Conservation (phyloP, 345 rosid species). For the Brassica nigra region DNA sequence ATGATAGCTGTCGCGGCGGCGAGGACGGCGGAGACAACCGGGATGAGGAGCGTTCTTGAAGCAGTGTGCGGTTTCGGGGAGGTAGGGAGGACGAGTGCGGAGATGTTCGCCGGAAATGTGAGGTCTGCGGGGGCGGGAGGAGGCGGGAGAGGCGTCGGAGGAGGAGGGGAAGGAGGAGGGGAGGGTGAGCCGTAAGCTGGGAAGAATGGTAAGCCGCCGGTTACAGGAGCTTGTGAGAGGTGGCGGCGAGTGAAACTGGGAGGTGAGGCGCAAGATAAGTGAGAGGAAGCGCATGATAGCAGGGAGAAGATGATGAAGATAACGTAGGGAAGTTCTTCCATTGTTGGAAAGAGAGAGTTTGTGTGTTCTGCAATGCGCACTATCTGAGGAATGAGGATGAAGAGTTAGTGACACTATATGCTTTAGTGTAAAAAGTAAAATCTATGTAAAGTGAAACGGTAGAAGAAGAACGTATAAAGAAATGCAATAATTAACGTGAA, state of each 20-base stretch:
- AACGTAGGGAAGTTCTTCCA: background rate
- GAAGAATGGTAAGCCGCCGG: slow-evolving; percentile 31
- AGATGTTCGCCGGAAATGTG: slow-evolving; percentile 94
- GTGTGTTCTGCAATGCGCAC: slow-evolving; percentile 34
- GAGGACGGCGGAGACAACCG: slow-evolving; percentile 54
- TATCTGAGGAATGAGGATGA: slow-evolving; percentile 23
- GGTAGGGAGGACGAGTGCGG: slow-evolving; percentile 77
- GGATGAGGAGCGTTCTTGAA: slow-evolving; percentile 55
- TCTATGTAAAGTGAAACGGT: background rate
- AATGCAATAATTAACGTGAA: slow-evolving; percentile 37
- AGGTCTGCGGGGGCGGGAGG: slow-evolving; percentile 67
- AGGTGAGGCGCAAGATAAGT: slow-evolving; percentile 18
- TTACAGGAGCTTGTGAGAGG: slow-evolving; percentile 17
- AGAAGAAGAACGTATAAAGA: slow-evolving; percentile 27
- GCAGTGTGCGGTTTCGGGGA: slow-evolving; percentile 45
- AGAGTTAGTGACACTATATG: slow-evolving; percentile 2
- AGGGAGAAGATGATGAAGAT: slow-evolving; percentile 18
- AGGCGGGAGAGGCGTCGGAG: slow-evolving; percentile 47
- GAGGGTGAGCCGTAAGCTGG: slow-evolving; percentile 36
- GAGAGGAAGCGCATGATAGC: slow-evolving; percentile 22
- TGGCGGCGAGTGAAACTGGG: slow-evolving; percentile 29
- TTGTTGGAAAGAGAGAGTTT: slow-evolving; percentile 8
- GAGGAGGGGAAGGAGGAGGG: background rate
- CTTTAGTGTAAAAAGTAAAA: background rate
- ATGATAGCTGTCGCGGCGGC: slow-evolving; percentile 45